A percentile compares a stretch with the other conserved stretches of the same genome.
phyloP scores from a whole-genome alignment of 2,329 filamentous ascomycete species.

The Pezicula carpinea region DNA sequence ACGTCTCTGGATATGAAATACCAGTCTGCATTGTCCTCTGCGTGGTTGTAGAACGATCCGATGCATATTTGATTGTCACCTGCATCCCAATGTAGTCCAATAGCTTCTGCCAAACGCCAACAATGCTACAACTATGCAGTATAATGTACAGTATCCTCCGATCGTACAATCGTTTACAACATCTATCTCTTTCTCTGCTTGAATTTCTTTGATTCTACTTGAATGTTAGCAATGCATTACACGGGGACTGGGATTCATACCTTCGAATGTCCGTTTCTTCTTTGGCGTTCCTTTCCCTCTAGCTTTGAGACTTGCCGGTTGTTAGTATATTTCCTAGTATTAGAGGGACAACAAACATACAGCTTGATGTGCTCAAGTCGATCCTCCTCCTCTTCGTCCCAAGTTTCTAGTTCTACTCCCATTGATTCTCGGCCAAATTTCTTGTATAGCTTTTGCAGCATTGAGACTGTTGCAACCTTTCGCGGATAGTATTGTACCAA shows the following conservation, averaged over 20 bases:
- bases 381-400: slow-evolving; percentile 74
- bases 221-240: slow-evolving; percentile 7
- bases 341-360: slow-evolving; percentile 33
- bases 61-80: slow-evolving; percentile 6
- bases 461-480: slow-evolving; percentile 55
- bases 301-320: slow-evolving; percentile 56
- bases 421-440: slow-evolving; percentile 40
- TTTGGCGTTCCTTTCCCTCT: slow-evolving; percentile 85
- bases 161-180: slow-evolving; percentile 8
- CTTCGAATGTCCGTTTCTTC: slow-evolving; percentile 69
- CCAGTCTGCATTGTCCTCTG: slow-evolving; percentile 4
- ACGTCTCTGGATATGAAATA: no score
- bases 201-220: slow-evolving; percentile 40
- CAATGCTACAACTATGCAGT: slow-evolving; percentile 22
- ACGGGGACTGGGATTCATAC: slow-evolving; percentile 20
- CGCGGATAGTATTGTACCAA: slow-evolving; percentile 87
- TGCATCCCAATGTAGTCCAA: slow-evolving; percentile 9
- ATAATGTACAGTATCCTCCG: slow-evolving; percentile 17
- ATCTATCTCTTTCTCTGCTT: slow-evolving; percentile 40
- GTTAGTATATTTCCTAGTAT: slow-evolving; percentile 10
- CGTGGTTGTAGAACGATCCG: slow-evolving; percentile 4
- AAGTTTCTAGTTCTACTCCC: slow-evolving; percentile 27
- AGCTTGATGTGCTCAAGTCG: slow-evolving; percentile 70
- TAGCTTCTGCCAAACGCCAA: slow-evolving; percentile 22
- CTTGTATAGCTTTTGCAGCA: slow-evolving; percentile 61